Percentiles rank a stretch among this genome's conserved stretches.
Conservation (phyloP, 202 grass and related monocot species). For the Setaria viridis region DNA sequence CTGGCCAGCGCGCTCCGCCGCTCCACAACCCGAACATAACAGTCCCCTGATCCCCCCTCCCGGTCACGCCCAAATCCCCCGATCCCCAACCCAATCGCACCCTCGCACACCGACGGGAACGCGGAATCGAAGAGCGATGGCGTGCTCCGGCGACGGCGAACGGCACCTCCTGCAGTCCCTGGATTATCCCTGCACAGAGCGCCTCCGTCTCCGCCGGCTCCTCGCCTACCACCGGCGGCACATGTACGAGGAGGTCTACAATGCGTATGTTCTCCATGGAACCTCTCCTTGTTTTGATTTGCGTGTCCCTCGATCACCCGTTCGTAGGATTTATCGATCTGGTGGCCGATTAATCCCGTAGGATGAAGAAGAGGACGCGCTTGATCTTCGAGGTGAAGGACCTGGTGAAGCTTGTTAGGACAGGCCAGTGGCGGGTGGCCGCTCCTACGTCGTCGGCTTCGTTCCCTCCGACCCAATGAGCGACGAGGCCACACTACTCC, state of each 20-base stretch:
- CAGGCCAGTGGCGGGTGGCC: background rate
- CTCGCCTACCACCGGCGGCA: background rate
- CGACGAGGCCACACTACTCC: background rate
- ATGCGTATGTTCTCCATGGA: background rate
- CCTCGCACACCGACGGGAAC: background rate
- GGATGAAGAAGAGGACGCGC: background rate
- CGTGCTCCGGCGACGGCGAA: no score
- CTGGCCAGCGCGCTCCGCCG: no score
- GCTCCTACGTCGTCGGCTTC: background rate
- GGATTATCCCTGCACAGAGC: conserved; percentile 17
- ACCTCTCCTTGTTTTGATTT: background rate
- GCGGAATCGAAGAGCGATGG: background rate
- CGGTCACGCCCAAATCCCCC: background rate
- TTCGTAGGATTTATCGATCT: background rate
- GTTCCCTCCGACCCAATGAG: background rate
- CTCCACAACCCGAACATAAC: no score
- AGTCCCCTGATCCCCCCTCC: background rate
- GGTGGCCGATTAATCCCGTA: background rate
- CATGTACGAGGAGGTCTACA: background rate
- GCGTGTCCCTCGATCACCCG: background rate
- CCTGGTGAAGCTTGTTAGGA: background rate
- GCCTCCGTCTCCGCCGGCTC: background rate
- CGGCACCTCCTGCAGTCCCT: background rate
- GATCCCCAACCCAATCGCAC: background rate
- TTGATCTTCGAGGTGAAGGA: background rate